Evolutionary conservation across 768 basidiomycete genomes (phyloP).

Genomic region (Termitomyces sp.): DNA sequence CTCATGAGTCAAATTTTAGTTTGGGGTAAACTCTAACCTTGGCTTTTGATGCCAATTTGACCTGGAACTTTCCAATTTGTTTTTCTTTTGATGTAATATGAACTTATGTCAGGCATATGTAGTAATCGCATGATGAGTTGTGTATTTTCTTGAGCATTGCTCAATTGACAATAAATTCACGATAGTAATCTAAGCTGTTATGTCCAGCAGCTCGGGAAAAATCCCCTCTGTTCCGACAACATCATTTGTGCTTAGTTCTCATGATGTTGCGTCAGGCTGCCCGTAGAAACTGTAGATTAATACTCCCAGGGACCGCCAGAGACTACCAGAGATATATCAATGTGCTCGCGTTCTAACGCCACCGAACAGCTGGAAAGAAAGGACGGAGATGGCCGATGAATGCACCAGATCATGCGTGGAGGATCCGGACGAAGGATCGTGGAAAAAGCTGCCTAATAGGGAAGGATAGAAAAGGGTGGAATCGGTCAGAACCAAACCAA

Average conservation of each 20-base stretch:
- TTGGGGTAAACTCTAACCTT: not conserved
- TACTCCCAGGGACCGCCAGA: not conserved
- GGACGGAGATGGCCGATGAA: not conserved
- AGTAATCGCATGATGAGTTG: not conserved
- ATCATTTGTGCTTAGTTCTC: no score
- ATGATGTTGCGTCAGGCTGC: not conserved
- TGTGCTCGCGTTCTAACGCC: not conserved
- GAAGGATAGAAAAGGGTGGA: conserved; percentile 29
- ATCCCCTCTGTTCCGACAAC: not conserved
- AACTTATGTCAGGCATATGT: no score
- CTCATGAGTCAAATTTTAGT: no score
- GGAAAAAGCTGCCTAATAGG: conserved; percentile 17
- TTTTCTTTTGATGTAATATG: not conserved
- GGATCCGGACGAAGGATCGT: conserved; percentile 10
- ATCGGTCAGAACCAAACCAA: conserved; percentile 27
- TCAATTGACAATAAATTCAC: not conserved
- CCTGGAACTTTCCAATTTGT: not conserved
- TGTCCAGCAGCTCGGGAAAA: not conserved
- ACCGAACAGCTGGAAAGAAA: not conserved
- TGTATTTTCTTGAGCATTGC: not conserved
- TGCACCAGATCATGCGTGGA: conserved; percentile 1
- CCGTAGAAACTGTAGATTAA: not conserved
- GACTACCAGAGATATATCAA: not conserved
- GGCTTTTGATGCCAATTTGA: not conserved
- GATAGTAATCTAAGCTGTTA: not conserved